phyloP scores from a whole-genome alignment of 768 basidiomycete genomes.

The Pholiota conissans region DNA sequence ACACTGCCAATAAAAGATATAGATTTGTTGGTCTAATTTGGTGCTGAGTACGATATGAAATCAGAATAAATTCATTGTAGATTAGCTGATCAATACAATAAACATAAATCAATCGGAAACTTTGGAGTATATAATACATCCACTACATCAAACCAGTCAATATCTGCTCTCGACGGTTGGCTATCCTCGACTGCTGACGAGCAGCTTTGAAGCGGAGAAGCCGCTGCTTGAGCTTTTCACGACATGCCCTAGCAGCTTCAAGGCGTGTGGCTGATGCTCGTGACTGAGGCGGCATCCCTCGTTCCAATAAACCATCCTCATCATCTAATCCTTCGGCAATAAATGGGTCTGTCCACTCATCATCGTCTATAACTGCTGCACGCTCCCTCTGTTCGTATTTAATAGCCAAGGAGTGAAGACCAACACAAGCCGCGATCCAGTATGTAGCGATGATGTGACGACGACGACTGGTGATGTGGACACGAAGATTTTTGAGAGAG shows the following conservation, averaged over 20 bases:
- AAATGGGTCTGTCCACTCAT: slow-evolving; percentile 19
- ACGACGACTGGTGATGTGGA: slow-evolving; percentile 21
- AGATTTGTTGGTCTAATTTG: too few relatives aligned
- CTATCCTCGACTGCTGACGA: neutral
- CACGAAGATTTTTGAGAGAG: slow-evolving; percentile 29
- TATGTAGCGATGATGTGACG: slow-evolving; percentile 28
- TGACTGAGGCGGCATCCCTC: neutral
- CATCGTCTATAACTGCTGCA: neutral
- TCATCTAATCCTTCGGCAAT: slow-evolving; percentile 15
- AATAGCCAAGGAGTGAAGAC: slow-evolving; percentile 29
- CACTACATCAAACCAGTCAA: too few relatives aligned
- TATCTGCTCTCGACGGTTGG: neutral
- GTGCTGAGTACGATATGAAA: neutral
- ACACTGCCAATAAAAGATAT: too few relatives aligned
- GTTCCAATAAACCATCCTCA: neutral
- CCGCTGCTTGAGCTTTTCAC: neutral
- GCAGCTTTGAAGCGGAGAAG: neutral
- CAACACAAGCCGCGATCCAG: slow-evolving; percentile 32
- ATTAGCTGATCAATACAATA: neutral
- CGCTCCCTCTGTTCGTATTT: slow-evolving; percentile 18
- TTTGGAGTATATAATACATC: too few relatives aligned
- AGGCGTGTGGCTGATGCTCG: neutral
- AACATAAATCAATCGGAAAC: too few relatives aligned
- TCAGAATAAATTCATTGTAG: neutral
- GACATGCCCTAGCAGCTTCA: neutral